Evolutionary conservation across 2,329 filamentous ascomycete species (phyloP).

Genomic region (Coniosporium tulheliwenetii): DNA sequence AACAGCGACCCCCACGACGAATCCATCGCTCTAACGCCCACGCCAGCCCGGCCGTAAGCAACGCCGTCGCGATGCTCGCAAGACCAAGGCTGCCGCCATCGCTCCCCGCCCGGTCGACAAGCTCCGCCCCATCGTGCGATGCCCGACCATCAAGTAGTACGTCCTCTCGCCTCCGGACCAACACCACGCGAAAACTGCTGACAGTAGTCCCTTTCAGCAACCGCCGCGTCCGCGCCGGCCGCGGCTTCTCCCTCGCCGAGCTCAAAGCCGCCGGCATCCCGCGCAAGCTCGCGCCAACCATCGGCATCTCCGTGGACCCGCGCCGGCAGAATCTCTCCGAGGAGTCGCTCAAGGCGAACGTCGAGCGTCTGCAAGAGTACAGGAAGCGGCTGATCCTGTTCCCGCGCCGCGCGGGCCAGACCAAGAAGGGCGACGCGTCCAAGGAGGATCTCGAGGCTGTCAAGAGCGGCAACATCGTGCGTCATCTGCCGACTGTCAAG

Average conservation of each 20-base stretch:
- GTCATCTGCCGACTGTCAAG: conserved; percentile 26
- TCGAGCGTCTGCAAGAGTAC: conserved; percentile 96
- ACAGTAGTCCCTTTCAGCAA: conserved; percentile 41
- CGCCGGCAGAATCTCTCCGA: conserved; percentile 95
- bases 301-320: conserved; percentile 93
- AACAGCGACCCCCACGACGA: conserved; percentile 10
- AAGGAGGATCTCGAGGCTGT: conserved; percentile 67
- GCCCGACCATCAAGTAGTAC: conserved; percentile 76
- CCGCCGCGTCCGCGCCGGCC: conserved; percentile 88
- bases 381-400: conserved; percentile 92
- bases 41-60: conserved; percentile 87
- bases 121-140: conserved; percentile 90
- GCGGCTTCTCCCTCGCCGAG: conserved; percentile 95
- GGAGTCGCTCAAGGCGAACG: conserved; percentile 88
- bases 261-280: conserved; percentile 97
- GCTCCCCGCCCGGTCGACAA: conserved; percentile 96
- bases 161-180: no score
- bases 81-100: conserved; percentile 86
- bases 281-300: conserved; percentile 83
- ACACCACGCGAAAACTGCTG: no score
- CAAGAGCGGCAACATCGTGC: conserved; percentile 34
- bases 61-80: conserved; percentile 77
- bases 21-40: conserved; percentile 19
- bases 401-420: conserved; percentile 84
- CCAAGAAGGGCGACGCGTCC: conserved; percentile 81